phyloP scores from a whole-genome alignment of 306 rosid genomes.

The Lathyrus sativus region DNA sequence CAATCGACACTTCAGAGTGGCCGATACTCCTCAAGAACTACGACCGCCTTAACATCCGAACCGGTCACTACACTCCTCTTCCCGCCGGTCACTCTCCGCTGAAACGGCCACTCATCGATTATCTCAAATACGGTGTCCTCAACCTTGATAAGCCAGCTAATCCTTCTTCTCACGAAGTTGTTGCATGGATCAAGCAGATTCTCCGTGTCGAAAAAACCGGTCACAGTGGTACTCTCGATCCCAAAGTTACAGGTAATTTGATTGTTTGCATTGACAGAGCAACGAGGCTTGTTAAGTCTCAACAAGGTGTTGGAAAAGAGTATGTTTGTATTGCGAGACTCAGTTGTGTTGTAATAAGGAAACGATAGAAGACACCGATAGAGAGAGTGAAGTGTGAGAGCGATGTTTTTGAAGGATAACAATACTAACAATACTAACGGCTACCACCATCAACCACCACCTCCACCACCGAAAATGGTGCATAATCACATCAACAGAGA shows the following conservation, averaged over 20 bases:
- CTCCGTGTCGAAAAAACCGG: constrained; percentile 8
- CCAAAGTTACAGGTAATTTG: constrained; percentile 11
- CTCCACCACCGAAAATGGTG: constrained; percentile 33
- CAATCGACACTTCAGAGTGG: no score
- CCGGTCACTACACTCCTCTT: constrained; percentile 6
- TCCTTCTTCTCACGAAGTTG: constrained; percentile 11
- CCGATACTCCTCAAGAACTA: no score
- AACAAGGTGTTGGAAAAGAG: no score
- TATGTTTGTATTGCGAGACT: no score
- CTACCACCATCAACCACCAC: constrained; percentile 32
- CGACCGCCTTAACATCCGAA: constrained; percentile 5
- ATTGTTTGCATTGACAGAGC: no score
- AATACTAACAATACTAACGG: constrained; percentile 42
- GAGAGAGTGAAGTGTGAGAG: not conserved
- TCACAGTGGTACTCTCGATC: constrained; percentile 12
- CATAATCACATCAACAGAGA: constrained; percentile 47
- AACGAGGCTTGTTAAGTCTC: no score
- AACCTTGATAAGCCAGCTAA: constrained; percentile 8
- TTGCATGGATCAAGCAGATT: constrained; percentile 2
- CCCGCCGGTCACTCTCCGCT: constrained; percentile 9
- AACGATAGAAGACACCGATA: not conserved
- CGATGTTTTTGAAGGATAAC: constrained; percentile 35
- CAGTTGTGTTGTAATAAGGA: not conserved
- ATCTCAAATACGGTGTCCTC: constrained; percentile 4
- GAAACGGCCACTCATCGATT: not conserved